Conservation (phyloP, 73 alveolate species). For the Diophrys sp. region DNA sequence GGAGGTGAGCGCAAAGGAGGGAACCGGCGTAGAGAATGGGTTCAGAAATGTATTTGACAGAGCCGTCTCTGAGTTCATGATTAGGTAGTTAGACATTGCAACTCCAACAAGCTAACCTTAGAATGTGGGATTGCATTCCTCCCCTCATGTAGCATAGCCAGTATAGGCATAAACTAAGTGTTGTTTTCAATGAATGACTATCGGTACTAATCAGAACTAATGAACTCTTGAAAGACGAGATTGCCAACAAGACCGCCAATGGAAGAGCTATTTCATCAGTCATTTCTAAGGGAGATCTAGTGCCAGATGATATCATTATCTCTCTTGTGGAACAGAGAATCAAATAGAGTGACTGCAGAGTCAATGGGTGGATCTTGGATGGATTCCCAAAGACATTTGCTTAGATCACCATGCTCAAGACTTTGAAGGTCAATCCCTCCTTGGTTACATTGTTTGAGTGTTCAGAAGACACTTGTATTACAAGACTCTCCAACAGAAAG, state of each 20-base stretch:
- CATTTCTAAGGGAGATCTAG: conserved; percentile 75
- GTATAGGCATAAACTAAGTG: no score
- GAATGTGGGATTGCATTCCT: no score
- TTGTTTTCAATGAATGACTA: no score
- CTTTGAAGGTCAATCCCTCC: conserved; percentile 72
- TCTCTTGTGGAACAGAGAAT: conserved; percentile 78
- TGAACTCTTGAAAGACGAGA: conserved; percentile 72
- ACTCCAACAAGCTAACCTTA: no score
- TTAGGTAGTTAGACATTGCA: no score
- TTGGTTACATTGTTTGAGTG: conserved; percentile 71
- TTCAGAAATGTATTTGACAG: neutral
- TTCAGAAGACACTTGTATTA: conserved; percentile 21
- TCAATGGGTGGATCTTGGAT: conserved; percentile 91
- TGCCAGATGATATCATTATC: conserved; percentile 77
- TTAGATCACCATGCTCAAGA: conserved; percentile 74
- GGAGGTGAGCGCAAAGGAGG: neutral
- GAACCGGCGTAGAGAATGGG: neutral
- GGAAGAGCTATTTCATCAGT: conserved; percentile 63
- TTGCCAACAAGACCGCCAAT: conserved; percentile 68
- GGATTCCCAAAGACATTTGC: conserved; percentile 87
- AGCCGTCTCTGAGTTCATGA: neutral
- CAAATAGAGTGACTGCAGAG: conserved; percentile 77
- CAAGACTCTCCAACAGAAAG: conserved; percentile 60
- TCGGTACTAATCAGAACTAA: no score
- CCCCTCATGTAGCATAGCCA: no score